A percentile compares a stretch with the other conserved stretches of the same genome.
phyloP scores from a whole-genome alignment of 768 basidiomycete species.

The Lyophyllum semitale region DNA sequence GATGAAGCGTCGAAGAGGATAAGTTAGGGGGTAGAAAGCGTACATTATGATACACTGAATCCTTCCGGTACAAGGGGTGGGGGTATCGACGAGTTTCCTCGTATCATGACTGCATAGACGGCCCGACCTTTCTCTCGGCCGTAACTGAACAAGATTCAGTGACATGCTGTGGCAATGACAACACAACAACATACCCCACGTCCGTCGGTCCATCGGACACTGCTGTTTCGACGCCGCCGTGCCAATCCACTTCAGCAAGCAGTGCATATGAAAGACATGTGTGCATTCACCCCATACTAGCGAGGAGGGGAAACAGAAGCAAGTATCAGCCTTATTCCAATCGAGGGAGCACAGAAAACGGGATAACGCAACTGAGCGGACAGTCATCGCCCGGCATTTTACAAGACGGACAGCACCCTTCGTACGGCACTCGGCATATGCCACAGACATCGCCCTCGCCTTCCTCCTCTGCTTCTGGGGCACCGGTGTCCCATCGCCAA shows the following conservation, averaged over 20 bases:
- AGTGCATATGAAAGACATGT: conserved; percentile 99
- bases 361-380: conserved; percentile 69
- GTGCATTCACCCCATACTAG: conserved; percentile 97
- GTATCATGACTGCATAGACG: conserved; percentile 6
- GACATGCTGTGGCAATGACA: background rate
- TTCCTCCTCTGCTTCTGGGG: conserved; percentile 39
- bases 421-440: conserved; percentile 89
- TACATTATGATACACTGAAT: conserved; percentile 1
- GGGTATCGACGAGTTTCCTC: conserved; percentile 6
- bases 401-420: conserved; percentile 94
- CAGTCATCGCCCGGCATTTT: conserved; percentile 97
- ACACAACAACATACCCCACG: conserved; percentile 72
- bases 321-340: conserved; percentile 18
- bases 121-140: conserved; percentile 52
- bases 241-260: conserved; percentile 93
- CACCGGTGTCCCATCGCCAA: conserved; percentile 81
- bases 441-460: conserved; percentile 71
- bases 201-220: conserved; percentile 96
- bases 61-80: conserved; percentile 5
- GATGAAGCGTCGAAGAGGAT: background rate
- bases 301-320: conserved; percentile 1
- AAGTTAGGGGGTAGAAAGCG: conserved; percentile 3
- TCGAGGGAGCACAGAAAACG: background rate
- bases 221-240: conserved; percentile 89
- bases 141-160: conserved; percentile 38